A percentile compares a stretch with the other conserved stretches of the same genome.
phyloP scores from a whole-genome alignment of 306 rosid species.

The Betula pendula region DNA sequence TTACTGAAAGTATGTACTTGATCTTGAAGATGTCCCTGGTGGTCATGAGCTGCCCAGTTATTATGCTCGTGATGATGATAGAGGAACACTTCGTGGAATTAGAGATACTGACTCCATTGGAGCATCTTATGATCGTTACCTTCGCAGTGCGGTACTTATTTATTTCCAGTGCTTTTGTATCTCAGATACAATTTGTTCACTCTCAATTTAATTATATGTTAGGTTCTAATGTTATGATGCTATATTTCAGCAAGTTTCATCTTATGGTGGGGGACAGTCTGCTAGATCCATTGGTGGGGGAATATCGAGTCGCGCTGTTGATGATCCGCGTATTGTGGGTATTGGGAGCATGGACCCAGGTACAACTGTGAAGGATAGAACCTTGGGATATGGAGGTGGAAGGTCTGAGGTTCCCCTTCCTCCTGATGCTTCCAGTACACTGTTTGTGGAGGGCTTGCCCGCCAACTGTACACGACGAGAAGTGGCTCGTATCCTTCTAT shows the following conservation, averaged over 20 bases:
- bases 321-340: conserved; percentile 59
- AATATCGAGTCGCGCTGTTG: conserved; percentile 54
- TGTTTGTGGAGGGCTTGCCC: conserved; percentile 96
- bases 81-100: conserved; percentile 69
- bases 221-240: conserved; percentile 33
- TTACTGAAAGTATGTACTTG: conserved; percentile 31
- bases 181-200: background rate
- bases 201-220: conserved; percentile 14
- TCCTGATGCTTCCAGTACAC: conserved; percentile 87
- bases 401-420: conserved; percentile 83
- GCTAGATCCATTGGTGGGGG: conserved; percentile 64
- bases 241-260: conserved; percentile 63
- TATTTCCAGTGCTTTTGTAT: conserved; percentile 25
- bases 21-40: conserved; percentile 64
- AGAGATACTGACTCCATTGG: conserved; percentile 90
- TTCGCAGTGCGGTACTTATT: conserved; percentile 74
- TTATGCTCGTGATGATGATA: conserved; percentile 73
- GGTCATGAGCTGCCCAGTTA: conserved; percentile 67
- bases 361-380: conserved; percentile 56
- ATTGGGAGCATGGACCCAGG: conserved; percentile 67
- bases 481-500: conserved; percentile 94
- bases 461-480: conserved; percentile 85
- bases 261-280: conserved; percentile 78
- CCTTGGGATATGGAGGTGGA: conserved; percentile 61
- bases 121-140: conserved; percentile 94